Percentiles rank a stretch among this genome's conserved stretches.
Evolutionary conservation across 1,284 basidiomycete species (phyloP).

Genomic region (Inonotus hispidus): DNA sequence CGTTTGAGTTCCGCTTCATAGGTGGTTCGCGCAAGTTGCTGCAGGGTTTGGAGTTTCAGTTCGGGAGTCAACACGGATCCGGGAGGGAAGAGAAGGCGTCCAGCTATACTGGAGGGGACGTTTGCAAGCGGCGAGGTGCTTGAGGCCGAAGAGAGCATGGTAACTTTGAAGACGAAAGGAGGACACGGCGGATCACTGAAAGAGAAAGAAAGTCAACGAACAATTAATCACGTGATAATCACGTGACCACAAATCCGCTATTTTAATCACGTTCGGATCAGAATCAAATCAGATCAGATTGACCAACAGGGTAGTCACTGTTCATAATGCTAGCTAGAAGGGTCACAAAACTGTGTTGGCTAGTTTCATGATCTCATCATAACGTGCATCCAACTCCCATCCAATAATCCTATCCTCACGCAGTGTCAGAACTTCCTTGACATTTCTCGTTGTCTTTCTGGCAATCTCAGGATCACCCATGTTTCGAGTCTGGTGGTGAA

Average conservation of each 20-base stretch:
- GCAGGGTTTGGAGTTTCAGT: slow-evolving; percentile 6
- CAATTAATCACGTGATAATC: neutral
- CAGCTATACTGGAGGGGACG: neutral
- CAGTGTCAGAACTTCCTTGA: slow-evolving; percentile 43
- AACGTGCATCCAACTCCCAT: slow-evolving; percentile 50
- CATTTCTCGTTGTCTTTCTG: slow-evolving; percentile 27
- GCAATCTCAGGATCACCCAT: slow-evolving; percentile 29
- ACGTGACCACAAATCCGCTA: neutral
- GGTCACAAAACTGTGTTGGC: slow-evolving; percentile 24
- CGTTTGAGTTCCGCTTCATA: neutral
- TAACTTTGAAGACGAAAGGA: too few relatives aligned
- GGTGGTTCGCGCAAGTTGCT: neutral
- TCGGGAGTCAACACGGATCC: slow-evolving; percentile 9
- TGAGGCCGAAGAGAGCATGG: neutral
- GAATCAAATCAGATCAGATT: too few relatives aligned
- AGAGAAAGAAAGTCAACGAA: neutral
- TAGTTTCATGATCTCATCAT: slow-evolving; percentile 41
- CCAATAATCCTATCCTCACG: slow-evolving; percentile 42
- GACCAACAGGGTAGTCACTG: too few relatives aligned
- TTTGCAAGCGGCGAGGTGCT: neutral
- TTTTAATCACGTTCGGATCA: neutral
- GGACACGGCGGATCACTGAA: too few relatives aligned
- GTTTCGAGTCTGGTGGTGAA: neutral
- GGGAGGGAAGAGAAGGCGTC: slow-evolving; percentile 13
- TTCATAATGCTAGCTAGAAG: neutral